Percentiles rank a stretch among this genome's conserved stretches.
Evolutionary conservation across 805 yeast genomes (phyloP).

Genomic region (Kodamaea sagamina): DNA sequence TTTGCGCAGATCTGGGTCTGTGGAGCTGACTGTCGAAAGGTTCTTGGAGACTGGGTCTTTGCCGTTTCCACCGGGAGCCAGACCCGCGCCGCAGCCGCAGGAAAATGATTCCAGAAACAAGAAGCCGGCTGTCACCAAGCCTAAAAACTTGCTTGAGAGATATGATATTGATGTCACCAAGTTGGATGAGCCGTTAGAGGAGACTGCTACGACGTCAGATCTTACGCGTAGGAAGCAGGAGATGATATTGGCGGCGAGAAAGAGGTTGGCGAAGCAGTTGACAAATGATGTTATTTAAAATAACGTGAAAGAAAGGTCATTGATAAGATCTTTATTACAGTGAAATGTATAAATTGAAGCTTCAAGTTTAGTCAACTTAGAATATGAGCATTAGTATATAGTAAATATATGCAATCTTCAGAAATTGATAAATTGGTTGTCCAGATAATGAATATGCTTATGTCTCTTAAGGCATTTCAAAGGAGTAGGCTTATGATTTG

Average conservation of each 20-base stretch:
- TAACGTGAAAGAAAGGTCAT: too few relatives aligned
- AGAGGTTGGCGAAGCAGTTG: conserved; percentile 48
- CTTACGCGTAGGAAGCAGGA: conserved; percentile 33
- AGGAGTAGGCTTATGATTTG: too few relatives aligned
- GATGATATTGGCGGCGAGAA: conserved; percentile 45
- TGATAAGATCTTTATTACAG: too few relatives aligned
- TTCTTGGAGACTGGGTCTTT: conserved; percentile 61
- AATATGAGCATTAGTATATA: background rate
- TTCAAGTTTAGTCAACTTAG: too few relatives aligned
- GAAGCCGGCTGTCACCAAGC: conserved; percentile 15
- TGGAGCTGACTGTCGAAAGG: conserved; percentile 76
- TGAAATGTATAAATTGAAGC: too few relatives aligned
- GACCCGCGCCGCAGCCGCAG: conserved; percentile 6
- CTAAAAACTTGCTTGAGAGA: conserved; percentile 37
- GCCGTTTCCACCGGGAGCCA: conserved; percentile 54
- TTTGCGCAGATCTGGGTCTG: conserved; percentile 74
- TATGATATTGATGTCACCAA: conserved; percentile 39
- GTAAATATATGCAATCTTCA: background rate
- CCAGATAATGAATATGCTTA: too few relatives aligned
- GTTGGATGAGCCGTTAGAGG: conserved; percentile 15
- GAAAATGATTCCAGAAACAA: conserved; percentile 15
- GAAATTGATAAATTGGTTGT: too few relatives aligned
- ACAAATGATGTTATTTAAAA: conserved; percentile 23
- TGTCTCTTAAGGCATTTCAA: too few relatives aligned
- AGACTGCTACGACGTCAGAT: conserved; percentile 10